A percentile compares a stretch with the other conserved stretches of the same genome.
phyloP scores from a whole-genome alignment of 768 basidiomycete species.

The Neoboletus brunneissimus region DNA sequence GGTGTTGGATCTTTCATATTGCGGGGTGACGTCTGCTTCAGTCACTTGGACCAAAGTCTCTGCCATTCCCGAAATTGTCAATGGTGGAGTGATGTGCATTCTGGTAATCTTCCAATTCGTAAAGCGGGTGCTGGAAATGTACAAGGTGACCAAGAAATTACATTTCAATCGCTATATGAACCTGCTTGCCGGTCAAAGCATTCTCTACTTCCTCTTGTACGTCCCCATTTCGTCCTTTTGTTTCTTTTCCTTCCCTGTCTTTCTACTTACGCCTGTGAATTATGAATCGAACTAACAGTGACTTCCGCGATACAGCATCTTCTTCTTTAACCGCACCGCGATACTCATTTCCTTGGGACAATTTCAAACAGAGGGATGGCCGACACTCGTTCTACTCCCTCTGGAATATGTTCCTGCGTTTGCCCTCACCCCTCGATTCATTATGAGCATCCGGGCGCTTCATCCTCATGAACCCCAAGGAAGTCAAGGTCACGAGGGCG shows the following conservation, averaged over 20 bases:
- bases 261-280: background rate
- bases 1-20: background rate
- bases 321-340: slow-evolving; percentile 6
- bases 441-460: slow-evolving; percentile 4
- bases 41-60: background rate
- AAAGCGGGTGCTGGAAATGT: background rate
- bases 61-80: background rate
- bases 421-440: slow-evolving; percentile 11
- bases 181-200: slow-evolving; percentile 3
- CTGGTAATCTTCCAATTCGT: slow-evolving; percentile 4
- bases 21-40: background rate
- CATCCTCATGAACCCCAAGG: background rate
- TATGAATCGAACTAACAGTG: background rate
- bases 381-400: background rate
- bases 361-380: slow-evolving; percentile 2
- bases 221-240: background rate
- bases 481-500: background rate
- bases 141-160: slow-evolving; percentile 1
- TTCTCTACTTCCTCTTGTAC: slow-evolving; percentile 14
- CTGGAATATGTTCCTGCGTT: slow-evolving; percentile 6
- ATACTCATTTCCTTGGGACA: slow-evolving; percentile 1
- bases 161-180: slow-evolving; percentile 9
- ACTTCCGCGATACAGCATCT: background rate
- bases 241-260: background rate
- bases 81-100: slow-evolving; percentile 2